phyloP scores from a whole-genome alignment of 2,329 filamentous ascomycete genomes.

The Helotiales sp. region DNA sequence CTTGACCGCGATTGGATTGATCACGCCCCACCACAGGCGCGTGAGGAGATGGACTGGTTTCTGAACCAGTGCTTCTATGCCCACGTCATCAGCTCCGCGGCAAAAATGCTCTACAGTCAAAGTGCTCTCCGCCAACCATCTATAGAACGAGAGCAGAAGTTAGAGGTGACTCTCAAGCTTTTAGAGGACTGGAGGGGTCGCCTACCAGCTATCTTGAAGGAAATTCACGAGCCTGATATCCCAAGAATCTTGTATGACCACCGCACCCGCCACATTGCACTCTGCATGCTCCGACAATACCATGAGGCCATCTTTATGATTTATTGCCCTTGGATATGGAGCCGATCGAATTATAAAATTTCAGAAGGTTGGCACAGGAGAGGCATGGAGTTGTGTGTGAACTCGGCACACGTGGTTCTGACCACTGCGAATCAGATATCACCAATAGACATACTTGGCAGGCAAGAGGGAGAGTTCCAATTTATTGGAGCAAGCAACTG shows the following conservation, averaged over 20 bases:
- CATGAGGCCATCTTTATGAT: not conserved
- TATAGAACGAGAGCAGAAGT: not conserved
- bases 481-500: not conserved
- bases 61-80: not conserved
- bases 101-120: not conserved
- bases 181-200: not conserved
- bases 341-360: not conserved
- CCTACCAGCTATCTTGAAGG: not conserved
- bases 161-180: not conserved
- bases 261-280: not conserved
- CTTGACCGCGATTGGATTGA: not conserved
- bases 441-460: not conserved
- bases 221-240: not conserved
- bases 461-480: not conserved
- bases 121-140: not conserved
- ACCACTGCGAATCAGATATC: not conserved
- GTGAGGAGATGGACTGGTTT: not conserved
- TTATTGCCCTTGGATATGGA: not conserved
- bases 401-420: not conserved
- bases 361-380: not conserved
- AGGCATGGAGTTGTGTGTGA: not conserved
- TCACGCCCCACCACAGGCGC: not conserved
- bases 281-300: not conserved
- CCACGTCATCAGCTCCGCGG: not conserved
- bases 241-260: not conserved